Evolutionary conservation across 2,329 filamentous ascomycete genomes (phyloP).

Genomic region (Phaeoacremonium minimum): DNA sequence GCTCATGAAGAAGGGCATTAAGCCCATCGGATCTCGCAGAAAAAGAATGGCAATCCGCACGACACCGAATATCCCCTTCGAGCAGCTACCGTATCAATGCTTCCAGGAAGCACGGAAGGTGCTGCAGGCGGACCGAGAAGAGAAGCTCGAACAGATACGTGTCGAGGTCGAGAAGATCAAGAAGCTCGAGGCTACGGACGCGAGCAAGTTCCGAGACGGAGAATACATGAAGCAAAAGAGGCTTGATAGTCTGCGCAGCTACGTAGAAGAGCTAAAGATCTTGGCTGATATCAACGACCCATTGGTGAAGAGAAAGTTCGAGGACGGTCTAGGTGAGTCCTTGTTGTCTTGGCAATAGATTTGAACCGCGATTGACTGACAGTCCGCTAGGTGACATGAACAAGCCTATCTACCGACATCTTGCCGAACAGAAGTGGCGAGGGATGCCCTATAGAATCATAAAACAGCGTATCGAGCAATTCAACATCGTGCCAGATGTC

Average conservation of each 20-base stretch:
- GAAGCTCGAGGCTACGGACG: slow-evolving; percentile 55
- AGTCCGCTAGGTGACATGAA: slow-evolving; percentile 75
- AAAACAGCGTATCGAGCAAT: slow-evolving; percentile 79
- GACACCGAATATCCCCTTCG: slow-evolving; percentile 71
- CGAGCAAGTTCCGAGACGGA: slow-evolving; percentile 55
- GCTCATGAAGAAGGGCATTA: slow-evolving; percentile 63
- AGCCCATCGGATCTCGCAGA: slow-evolving; percentile 79
- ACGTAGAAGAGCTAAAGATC: slow-evolving; percentile 79
- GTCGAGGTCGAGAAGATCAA: slow-evolving; percentile 65
- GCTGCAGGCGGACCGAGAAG: slow-evolving; percentile 70
- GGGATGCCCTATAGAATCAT: slow-evolving; percentile 75
- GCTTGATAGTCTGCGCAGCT: slow-evolving; percentile 64
- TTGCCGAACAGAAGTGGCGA: slow-evolving; percentile 85
- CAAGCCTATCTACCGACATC: slow-evolving; percentile 91
- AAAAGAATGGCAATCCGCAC: slow-evolving; percentile 69
- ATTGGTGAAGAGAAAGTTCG: slow-evolving; percentile 85
- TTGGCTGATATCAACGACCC: slow-evolving; percentile 94
- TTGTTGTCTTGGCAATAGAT: background rate
- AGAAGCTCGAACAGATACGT: slow-evolving; percentile 74
- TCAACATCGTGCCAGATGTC: slow-evolving; percentile 84
- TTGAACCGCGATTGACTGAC: slow-evolving; percentile 5
- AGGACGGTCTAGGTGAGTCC: slow-evolving; percentile 77
- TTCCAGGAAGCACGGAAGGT: slow-evolving; percentile 94
- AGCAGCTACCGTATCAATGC: slow-evolving; percentile 92
- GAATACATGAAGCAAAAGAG: slow-evolving; percentile 61